Evolutionary conservation across 129 eudicot genomes (phyloP), one percentile per base, ranked within the genome.

Genomic region (Helianthus tuberosus): DNA sequence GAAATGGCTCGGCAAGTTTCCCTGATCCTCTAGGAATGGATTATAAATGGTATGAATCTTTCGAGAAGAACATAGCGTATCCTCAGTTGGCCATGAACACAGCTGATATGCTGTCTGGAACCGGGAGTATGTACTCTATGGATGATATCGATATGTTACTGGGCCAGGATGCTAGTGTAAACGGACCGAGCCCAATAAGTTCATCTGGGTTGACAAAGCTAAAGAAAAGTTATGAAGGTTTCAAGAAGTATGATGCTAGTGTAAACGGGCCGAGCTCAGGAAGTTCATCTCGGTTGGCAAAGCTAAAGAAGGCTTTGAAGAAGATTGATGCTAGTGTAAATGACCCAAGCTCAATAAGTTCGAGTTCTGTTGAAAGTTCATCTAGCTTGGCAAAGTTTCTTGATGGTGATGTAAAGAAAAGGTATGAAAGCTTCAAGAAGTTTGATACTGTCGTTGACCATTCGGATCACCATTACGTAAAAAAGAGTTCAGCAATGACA

Each of bases 391-490:
- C 20, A 46, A 64, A 13, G 35, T 62, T 46, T 72, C 44, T 57
- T 65, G 62, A 66, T 52, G 87, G 76, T 29, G 90, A 86, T 74
- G 72, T 83, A 55, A 10, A 83, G 65, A 75, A 69, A 77, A 90
- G 75, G 59, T 83, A 66, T n/a, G 77, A 80, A 17, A 75, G 67
- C 78, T 93, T 90, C 39, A 88, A 90, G 70, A 82, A 80, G 72
- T 93, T 93, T 73, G 98, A 93, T 77, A 81, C 86, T 52, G 95
- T 93, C 5, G 68, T 80, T 39, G 97, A 88, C 75, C 76, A 66
- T 76, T 88, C 91, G 0, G 98, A 86, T 55, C 98, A 93, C 70
- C 51, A 49, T 60, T 90, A 73, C 11, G 14, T 2, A 64, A 39
- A 16, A 7, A 29, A 39, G 51, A 39, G 43, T 8, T 10, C 51